Base-by-base conservation (phyloP, 371 early-diverging fungal species). In the Saksenaea oblongispora region DNA sequence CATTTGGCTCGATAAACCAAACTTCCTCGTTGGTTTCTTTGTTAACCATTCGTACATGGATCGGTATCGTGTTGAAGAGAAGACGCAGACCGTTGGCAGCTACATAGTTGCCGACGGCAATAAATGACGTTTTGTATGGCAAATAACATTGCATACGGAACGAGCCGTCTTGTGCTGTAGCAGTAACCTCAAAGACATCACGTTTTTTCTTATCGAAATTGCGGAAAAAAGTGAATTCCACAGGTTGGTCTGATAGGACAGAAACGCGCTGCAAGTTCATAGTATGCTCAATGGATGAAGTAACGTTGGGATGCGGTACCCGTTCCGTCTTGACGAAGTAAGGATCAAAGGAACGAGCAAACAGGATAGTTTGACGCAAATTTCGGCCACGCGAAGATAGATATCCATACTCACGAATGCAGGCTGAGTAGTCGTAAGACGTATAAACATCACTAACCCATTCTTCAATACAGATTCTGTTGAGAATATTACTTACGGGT, bases 401-500 rank as follows among this genome's bases (percentile, higher is more conserved):
- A 66, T 83, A 82, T n/a, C 90, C 91, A 62, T 82, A 88, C 68
- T 93, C 93, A 62, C 93, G 86, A 39, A 93, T 90, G 64, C 88
- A 89, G 0, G 90, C 91, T 1, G 89, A 88, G 60, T 93, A 91
- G 69, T 93, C 93, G 62, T 93, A 88, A 0, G 88, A 89, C 17
- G 91, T 90, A 64, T 91, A 92, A 0, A 89, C 91, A 75, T 92
- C 91, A 5, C 87, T 87, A 69, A 3, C 4, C 3, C 5, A 3
- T 3, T 11, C 7, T 10, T 47, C 22, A 47, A 22, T 22, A 26
- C 22, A 47, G n/a, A 3, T 22, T 10, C 10, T 10, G 1, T 35
- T 35, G 59, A 11, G 14, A 22, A 64, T 42, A 10, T n/a, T 0
- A 83, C 85, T 81, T 87, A 87, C 87, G 86, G 80, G 66, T 89